A percentile compares a stretch with the other conserved stretches of the same genome.
Evolutionary conservation across 2,329 filamentous ascomycete species (phyloP).

Genomic region (Elsinoe perseae): DNA sequence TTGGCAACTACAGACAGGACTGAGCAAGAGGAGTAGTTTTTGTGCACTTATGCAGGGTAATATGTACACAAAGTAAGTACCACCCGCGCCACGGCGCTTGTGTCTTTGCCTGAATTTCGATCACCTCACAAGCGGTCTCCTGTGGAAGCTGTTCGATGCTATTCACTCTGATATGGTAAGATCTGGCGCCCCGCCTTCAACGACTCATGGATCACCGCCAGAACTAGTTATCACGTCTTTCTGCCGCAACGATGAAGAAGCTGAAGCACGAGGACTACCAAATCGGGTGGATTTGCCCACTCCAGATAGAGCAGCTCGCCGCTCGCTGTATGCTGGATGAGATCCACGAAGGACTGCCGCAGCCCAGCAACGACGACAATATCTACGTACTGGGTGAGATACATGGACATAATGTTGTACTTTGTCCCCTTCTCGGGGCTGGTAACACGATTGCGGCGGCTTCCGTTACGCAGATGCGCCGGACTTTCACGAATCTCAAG

Average conservation of each 20-base stretch:
- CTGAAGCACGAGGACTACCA: conserved; percentile 19
- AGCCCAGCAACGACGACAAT: conserved; percentile 16
- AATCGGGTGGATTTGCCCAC: conserved; percentile 23
- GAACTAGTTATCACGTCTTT: too few species aligned
- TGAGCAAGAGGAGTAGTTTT: too few species aligned
- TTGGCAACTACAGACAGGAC: too few species aligned
- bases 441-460: conserved; percentile 14
- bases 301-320: conserved; percentile 20
- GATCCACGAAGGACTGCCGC: conserved; percentile 15
- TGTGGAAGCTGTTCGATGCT: too few species aligned
- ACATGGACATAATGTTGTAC: conserved; percentile 14
- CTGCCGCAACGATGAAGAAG: background rate
- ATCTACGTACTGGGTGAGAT: conserved; percentile 19
- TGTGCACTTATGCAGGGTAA: too few species aligned
- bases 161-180: too few species aligned
- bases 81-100: too few species aligned
- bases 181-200: too few species aligned
- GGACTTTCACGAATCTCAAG: conserved; percentile 10
- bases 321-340: conserved; percentile 22
- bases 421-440: background rate
- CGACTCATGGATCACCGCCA: too few species aligned
- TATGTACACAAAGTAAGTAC: too few species aligned
- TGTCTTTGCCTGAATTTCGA: too few species aligned
- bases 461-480: conserved; percentile 15
- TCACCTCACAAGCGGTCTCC: too few species aligned